phyloP scores from a whole-genome alignment of 306 rosid genomes.

The Bauhinia variegata region DNA sequence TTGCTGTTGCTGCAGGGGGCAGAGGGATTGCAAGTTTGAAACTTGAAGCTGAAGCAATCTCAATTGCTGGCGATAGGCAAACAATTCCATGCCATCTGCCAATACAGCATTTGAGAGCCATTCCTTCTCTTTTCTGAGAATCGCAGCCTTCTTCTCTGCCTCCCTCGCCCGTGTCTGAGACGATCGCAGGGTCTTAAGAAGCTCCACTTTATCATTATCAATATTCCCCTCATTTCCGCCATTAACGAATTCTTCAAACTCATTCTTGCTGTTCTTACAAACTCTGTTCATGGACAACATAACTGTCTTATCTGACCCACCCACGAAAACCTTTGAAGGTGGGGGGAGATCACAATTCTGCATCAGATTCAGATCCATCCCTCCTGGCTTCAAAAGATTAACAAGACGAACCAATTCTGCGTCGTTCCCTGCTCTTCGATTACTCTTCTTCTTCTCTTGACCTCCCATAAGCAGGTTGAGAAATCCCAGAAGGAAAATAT shows the following conservation, averaged over 20 bases:
- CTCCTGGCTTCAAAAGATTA: slow-evolving; percentile 44
- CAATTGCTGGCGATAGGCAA: slow-evolving; percentile 63
- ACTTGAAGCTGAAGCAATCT: slow-evolving; percentile 78
- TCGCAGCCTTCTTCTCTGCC: slow-evolving; percentile 64
- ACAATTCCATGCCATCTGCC: slow-evolving; percentile 60
- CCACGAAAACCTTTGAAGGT: slow-evolving; percentile 70
- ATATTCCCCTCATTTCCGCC: slow-evolving; percentile 6
- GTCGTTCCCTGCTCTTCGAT: slow-evolving; percentile 26
- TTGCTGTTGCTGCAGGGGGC: slow-evolving; percentile 19
- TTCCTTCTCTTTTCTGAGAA: slow-evolving; percentile 59
- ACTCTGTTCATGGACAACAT: slow-evolving; percentile 54
- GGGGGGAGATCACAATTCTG: slow-evolving; percentile 97
- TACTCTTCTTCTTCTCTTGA: slow-evolving; percentile 17
- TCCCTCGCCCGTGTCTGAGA: slow-evolving; percentile 85
- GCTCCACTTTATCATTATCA: slow-evolving; percentile 52
- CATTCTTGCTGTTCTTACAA: slow-evolving; percentile 33
- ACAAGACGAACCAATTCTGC: slow-evolving; percentile 48
- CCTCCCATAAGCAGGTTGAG: slow-evolving; percentile 40
- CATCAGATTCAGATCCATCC: slow-evolving; percentile 71
- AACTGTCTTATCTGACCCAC: slow-evolving; percentile 43
- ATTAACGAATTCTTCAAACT: slow-evolving; percentile 16
- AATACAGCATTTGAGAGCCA: slow-evolving; percentile 53
- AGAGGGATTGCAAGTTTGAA: slow-evolving; percentile 48
- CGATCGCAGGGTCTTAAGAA: slow-evolving; percentile 74
- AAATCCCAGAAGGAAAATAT: slow-evolving; percentile 10